Percentiles rank a stretch among this genome's conserved stretches.
Evolutionary conservation across 768 basidiomycete species (phyloP).

Genomic region (Leucosporidium yakuticum): DNA sequence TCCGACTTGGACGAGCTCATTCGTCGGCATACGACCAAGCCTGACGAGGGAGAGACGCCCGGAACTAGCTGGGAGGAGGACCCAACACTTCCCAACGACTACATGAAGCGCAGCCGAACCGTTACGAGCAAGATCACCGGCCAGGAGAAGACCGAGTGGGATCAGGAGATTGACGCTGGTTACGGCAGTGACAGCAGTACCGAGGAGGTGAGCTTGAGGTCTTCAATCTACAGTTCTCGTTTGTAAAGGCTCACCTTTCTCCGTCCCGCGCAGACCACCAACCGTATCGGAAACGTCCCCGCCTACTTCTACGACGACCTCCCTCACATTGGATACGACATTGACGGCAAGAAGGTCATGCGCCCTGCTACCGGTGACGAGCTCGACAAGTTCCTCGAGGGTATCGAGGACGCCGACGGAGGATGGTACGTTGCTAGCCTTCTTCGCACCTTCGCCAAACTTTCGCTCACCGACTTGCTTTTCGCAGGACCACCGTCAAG

Average conservation of each 20-base stretch:
- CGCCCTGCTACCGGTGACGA: conserved; percentile 94
- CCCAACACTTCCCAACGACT: conserved; percentile 16
- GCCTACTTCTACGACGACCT: conserved; percentile 99
- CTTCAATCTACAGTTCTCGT: conserved; percentile 11
- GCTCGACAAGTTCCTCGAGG: conserved; percentile 89
- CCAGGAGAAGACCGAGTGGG: conserved; percentile 36
- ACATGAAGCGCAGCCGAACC: conserved; percentile 60
- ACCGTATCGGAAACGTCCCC: conserved; percentile 88
- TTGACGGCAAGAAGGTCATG: conserved; percentile 87
- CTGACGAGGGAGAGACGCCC: conserved; percentile 33
- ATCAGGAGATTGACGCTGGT: conserved; percentile 69
- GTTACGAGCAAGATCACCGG: conserved; percentile 75
- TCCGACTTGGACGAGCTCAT: conserved; percentile 44
- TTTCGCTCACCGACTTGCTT: not conserved
- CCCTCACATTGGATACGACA: conserved; percentile 96
- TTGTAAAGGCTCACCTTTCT: not conserved
- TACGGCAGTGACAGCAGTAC: conserved; percentile 89
- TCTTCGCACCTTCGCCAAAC: not conserved
- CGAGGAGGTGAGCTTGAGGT: conserved; percentile 63
- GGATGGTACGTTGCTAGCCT: conserved; percentile 59
- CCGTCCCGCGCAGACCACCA: conserved; percentile 63
- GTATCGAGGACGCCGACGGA: conserved; percentile 75
- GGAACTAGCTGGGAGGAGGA: conserved; percentile 9
- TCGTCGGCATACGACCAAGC: conserved; percentile 35
- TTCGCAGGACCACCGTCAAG: conserved; percentile 75